These are phyloP conservation scores for Blastomyces silverae DNA, from an alignment of 2,329 filamentous ascomycete genomes.

Conservation along the genomic window DNA sequence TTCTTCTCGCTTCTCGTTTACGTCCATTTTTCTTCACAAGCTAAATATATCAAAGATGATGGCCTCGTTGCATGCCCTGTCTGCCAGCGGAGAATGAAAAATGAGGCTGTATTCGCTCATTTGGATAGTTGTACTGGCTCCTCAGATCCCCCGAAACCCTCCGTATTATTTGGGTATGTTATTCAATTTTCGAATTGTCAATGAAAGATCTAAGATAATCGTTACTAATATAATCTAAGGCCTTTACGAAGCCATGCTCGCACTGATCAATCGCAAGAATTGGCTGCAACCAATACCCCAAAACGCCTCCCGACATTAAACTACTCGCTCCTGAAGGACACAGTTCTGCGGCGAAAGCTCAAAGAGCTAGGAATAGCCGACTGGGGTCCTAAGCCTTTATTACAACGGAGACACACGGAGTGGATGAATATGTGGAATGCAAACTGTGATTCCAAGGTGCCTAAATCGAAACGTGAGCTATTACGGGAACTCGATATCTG, in stretches of 20 bases:
- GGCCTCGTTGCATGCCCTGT: slow-evolving; percentile 78
- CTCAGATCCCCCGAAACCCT: not conserved
- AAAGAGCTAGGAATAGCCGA: slow-evolving; percentile 69
- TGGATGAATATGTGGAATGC: slow-evolving; percentile 97
- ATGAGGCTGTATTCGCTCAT: slow-evolving; percentile 69
- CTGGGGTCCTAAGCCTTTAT: slow-evolving; percentile 58
- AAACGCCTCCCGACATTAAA: slow-evolving; percentile 71
- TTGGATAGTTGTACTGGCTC: slow-evolving; percentile 58
- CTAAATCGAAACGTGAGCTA: slow-evolving; percentile 63
- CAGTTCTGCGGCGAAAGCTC: slow-evolving; percentile 70
- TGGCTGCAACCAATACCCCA: slow-evolving; percentile 34
- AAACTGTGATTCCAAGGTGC: slow-evolving; percentile 77
- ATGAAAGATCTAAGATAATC: not conserved
- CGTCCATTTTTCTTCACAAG: not conserved
- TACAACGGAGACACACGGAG: slow-evolving; percentile 78
- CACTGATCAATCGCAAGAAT: not conserved
- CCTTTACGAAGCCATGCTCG: not conserved
- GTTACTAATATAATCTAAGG: not conserved
- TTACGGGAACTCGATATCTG: slow-evolving; percentile 74
- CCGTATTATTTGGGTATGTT: slow-evolving; percentile 11
- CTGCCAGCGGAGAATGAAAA: slow-evolving; percentile 73
- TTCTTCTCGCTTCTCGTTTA: slow-evolving; percentile 15
- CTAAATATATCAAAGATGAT: slow-evolving; percentile 49
- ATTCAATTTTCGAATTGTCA: not conserved
- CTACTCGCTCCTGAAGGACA: slow-evolving; percentile 80